These are phyloP conservation scores for Pythium phragmitis DNA, from an alignment of 352 stramenopile species.

Conservation along the genomic window DNA sequence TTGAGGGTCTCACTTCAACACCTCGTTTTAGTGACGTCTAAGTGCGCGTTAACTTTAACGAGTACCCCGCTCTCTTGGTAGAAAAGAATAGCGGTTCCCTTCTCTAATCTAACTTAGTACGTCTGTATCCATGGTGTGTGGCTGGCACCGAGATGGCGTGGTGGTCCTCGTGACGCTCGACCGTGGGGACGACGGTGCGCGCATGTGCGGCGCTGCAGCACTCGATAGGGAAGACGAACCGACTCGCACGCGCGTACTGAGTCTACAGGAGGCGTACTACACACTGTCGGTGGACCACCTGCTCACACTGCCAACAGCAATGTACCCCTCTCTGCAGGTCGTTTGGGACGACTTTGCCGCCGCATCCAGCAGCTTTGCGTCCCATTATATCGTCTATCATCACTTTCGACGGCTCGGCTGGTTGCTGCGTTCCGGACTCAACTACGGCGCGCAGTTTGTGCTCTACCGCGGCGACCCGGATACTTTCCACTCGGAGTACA, in stretches of 20 bases:
- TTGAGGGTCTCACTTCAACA: neutral
- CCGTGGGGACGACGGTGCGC: conserved; percentile 2
- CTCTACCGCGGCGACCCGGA: conserved; percentile 58
- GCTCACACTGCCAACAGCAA: conserved; percentile 18
- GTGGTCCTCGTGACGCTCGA: conserved; percentile 19
- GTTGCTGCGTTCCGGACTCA: conserved; percentile 55
- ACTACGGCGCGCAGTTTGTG: conserved; percentile 70
- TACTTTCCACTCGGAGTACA: conserved; percentile 72
- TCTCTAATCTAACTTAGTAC: neutral
- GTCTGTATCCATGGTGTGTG: neutral
- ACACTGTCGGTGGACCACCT: conserved; percentile 31
- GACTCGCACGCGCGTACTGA: conserved; percentile 32
- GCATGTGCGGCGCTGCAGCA: conserved; percentile 2
- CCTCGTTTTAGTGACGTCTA: conserved; percentile 11
- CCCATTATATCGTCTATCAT: conserved; percentile 45
- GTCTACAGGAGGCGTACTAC: conserved; percentile 52
- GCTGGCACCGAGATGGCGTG: conserved; percentile 25
- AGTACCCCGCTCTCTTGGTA: neutral
- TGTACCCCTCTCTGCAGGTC: neutral
- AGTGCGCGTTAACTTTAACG: conserved; percentile 11
- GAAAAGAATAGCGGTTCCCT: neutral
- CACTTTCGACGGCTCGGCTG: conserved; percentile 62
- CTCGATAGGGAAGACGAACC: neutral
- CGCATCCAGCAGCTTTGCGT: conserved; percentile 37
- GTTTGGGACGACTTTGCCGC: conserved; percentile 40